Percentiles rank a stretch among this genome's conserved stretches.
These are phyloP conservation scores for Ceratobasidium sp. DNA, from an alignment of 1,284 basidiomycete genomes.

Conservation along the genomic window DNA sequence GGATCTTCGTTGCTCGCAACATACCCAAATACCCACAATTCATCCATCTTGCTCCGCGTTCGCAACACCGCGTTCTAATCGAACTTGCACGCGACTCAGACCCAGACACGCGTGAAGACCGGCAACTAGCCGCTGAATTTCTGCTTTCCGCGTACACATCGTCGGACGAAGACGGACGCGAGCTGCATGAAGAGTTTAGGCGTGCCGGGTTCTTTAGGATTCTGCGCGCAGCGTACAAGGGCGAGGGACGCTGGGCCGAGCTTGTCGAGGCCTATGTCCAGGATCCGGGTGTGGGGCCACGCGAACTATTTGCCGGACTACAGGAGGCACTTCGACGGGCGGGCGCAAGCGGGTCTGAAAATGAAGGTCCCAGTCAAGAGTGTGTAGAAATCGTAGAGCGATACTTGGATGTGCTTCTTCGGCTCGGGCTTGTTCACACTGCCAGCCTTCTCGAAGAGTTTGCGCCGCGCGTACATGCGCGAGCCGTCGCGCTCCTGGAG, in stretches of 20 bases:
- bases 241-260: constrained; percentile 81
- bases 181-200: constrained; percentile 79
- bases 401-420: constrained; percentile 67
- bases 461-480: constrained; percentile 72
- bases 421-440: constrained; percentile 76
- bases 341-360: not conserved
- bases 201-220: constrained; percentile 92
- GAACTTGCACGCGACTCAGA: constrained; percentile 82
- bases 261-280: constrained; percentile 80
- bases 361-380: not conserved
- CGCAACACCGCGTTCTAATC: constrained; percentile 82
- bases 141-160: constrained; percentile 94
- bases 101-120: constrained; percentile 85
- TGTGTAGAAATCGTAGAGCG: constrained; percentile 1
- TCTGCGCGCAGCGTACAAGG: constrained; percentile 82
- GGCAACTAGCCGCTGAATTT: constrained; percentile 95
- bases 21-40: constrained; percentile 97
- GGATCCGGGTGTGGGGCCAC: constrained; percentile 76
- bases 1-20: constrained; percentile 97
- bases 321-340: constrained; percentile 70
- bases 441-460: constrained; percentile 82
- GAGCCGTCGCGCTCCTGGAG: constrained; percentile 66
- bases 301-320: constrained; percentile 74
- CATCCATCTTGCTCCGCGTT: constrained; percentile 76
- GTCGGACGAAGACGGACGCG: constrained; percentile 78